Percentiles rank a stretch among this genome's conserved stretches.
Conservation (phyloP, 2,329 filamentous ascomycete species). For the Cryphonectria carpinicola region DNA sequence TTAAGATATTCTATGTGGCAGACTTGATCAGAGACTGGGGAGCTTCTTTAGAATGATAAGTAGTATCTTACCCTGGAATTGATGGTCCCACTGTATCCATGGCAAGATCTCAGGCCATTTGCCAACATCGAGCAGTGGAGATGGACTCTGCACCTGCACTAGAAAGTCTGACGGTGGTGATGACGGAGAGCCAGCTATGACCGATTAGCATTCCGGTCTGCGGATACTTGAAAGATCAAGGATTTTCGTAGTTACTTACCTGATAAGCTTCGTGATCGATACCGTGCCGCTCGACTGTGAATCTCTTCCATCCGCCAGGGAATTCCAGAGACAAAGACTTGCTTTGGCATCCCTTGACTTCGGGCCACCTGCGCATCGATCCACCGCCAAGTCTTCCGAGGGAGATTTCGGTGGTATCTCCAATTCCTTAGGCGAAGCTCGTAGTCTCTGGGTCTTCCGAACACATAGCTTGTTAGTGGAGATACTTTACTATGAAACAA, state of each 20-base stretch:
- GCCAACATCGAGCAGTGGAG: not conserved
- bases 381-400: too few relatives aligned
- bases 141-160: constrained; percentile 10
- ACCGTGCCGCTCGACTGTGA: not conserved
- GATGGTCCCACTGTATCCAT: not conserved
- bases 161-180: not conserved
- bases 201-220: not conserved
- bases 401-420: not conserved
- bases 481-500: not conserved
- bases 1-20: not conserved
- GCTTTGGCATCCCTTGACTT: not conserved
- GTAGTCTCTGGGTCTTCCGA: constrained; percentile 6
- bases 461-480: too few relatives aligned
- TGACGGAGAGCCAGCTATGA: not conserved
- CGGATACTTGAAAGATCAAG: accelerated
- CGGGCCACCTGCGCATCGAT: not conserved
- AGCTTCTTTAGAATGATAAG: too few relatives aligned
- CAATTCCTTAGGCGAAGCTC: constrained; percentile 12
- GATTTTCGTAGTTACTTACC: not conserved
- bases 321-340: not conserved
- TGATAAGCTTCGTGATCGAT: not conserved
- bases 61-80: not conserved
- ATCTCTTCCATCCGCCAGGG: not conserved
- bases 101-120: constrained; percentile 11
- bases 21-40: not conserved